These are phyloP conservation scores for Dentipellis sp. DNA, from an alignment of 768 basidiomycete genomes.

Conservation along the genomic window DNA sequence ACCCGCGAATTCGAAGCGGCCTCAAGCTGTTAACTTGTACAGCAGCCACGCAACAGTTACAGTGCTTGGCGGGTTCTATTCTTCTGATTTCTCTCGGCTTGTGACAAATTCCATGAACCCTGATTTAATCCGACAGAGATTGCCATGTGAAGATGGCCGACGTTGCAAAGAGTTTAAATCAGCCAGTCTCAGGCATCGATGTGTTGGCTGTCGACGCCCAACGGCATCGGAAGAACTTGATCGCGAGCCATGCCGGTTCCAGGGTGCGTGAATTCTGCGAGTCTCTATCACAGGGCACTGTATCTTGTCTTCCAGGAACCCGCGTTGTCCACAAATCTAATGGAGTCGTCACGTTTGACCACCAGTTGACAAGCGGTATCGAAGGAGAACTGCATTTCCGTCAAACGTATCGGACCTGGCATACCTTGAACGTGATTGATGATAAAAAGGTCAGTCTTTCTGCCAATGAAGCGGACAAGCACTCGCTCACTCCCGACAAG, in stretches of 20 bases:
- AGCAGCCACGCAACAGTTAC: not conserved
- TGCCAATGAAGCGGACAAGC: not conserved
- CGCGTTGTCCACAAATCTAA: not conserved
- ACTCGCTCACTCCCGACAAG: not conserved
- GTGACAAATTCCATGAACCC: not conserved
- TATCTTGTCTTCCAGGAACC: not conserved
- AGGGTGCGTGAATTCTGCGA: not conserved
- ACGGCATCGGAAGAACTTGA: not conserved
- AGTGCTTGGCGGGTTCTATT: no score
- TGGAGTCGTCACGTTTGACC: not conserved
- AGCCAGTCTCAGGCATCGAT: not conserved
- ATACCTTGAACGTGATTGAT: not conserved
- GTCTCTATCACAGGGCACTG: not conserved
- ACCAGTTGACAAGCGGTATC: not conserved
- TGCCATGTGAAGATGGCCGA: not conserved
- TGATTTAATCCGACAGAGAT: not conserved
- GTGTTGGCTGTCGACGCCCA: not conserved
- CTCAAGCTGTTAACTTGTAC: no score
- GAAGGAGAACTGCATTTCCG: not conserved
- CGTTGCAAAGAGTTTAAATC: not conserved
- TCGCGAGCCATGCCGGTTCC: not conserved
- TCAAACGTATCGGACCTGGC: not conserved
- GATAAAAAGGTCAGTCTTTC: not conserved
- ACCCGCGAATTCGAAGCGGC: no score
- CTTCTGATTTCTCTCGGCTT: not conserved